phyloP scores from a whole-genome alignment of 768 basidiomycete genomes.

The Kwoniella botswanensis region DNA sequence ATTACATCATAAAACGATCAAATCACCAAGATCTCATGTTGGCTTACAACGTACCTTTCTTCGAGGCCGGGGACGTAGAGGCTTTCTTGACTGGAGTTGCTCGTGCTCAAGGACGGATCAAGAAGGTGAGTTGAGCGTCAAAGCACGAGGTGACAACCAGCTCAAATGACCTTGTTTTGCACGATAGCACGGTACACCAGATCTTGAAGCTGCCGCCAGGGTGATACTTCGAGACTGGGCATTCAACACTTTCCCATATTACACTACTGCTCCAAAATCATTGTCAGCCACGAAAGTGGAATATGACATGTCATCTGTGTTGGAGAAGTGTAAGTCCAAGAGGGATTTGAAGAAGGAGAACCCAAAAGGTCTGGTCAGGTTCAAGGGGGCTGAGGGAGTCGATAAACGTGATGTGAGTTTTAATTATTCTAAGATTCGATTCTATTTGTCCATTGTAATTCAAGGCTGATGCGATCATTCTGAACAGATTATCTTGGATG shows the following conservation, averaged over 20 bases:
- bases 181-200: constrained; percentile 70
- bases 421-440: constrained; percentile 51
- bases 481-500: constrained; percentile 60
- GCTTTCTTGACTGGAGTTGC: constrained; percentile 80
- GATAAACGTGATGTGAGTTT: constrained; percentile 61
- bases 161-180: constrained; percentile 25
- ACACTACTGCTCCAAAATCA: constrained; percentile 65
- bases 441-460: neutral
- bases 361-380: constrained; percentile 66
- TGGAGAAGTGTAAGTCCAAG: constrained; percentile 63
- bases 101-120: constrained; percentile 73
- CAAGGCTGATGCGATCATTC: constrained; percentile 8
- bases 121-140: constrained; percentile 66
- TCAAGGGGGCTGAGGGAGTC: constrained; percentile 58
- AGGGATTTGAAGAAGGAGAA: constrained; percentile 71
- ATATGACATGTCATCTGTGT: constrained; percentile 61
- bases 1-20: constrained; percentile 71
- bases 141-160: neutral
- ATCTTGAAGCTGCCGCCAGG: constrained; percentile 75
- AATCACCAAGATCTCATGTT: constrained; percentile 84
- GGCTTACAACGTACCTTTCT: constrained; percentile 81
- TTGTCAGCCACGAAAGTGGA: constrained; percentile 58
- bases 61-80: constrained; percentile 68
- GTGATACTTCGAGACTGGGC: constrained; percentile 85
- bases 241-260: constrained; percentile 73